phyloP scores from a whole-genome alignment of 306 rosid genomes.

The Glycine soja region DNA sequence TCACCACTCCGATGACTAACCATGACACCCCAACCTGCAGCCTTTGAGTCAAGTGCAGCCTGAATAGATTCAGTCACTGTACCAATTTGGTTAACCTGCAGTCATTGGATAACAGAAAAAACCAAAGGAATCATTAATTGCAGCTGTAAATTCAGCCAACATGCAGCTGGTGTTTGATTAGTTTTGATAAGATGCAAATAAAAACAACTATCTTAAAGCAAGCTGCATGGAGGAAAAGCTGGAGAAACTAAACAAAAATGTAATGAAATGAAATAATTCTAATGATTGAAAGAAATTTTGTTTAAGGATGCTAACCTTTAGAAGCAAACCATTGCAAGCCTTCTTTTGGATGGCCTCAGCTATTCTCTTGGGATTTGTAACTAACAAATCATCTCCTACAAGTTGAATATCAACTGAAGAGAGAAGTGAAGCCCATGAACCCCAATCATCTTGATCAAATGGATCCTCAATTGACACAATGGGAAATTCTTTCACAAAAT shows the following conservation, averaged over 20 bases:
- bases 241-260: constrained; percentile 9
- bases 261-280: constrained; percentile 13
- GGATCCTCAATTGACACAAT: constrained; percentile 99
- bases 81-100: constrained; percentile 99
- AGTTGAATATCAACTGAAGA: constrained; percentile 92
- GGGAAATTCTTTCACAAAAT: constrained; percentile 87
- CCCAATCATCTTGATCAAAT: constrained; percentile 99
- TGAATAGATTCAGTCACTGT: constrained; percentile 91
- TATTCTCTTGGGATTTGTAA: constrained; percentile 93
- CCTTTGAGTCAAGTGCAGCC: constrained; percentile 98
- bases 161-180: neutral
- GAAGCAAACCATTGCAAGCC: constrained; percentile 95
- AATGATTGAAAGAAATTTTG: constrained; percentile 3
- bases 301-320: constrained; percentile 65
- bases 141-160: neutral
- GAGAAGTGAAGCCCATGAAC: constrained; percentile 88
- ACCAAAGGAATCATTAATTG: constrained; percentile 34
- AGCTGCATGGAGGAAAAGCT: constrained; percentile 1
- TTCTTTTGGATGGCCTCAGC: constrained; percentile 85
- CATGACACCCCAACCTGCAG: constrained; percentile 99
- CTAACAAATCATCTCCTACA: constrained; percentile 97
- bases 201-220: constrained; percentile 15
- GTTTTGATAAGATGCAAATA: constrained; percentile 17
- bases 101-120: constrained; percentile 24
- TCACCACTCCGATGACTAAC: constrained; percentile 99